Base-by-base conservation (phyloP, 2,329 filamentous ascomycete genomes). In the Nectriaceae sp. region DNA sequence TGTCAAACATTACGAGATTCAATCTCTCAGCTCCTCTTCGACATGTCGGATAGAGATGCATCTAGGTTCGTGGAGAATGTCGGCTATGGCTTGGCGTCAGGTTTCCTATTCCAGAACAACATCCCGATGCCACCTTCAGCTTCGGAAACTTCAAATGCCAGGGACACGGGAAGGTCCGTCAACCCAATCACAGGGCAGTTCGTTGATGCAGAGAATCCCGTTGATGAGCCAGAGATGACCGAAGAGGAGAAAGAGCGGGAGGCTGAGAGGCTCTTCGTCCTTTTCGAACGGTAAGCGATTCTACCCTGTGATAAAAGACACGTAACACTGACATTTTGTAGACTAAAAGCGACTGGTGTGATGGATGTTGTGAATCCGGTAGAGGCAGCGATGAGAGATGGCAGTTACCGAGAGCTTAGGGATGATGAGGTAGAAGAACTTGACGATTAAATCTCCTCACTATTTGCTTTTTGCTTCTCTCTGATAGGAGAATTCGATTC, bases 161-260 rank as follows among this genome's bases (percentile, higher is more conserved):
- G 62, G 56, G 16, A 21, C 37, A 21, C 16, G 8, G 63, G 59
- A 38, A 73, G 69, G 49, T 66, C 76, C 0, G 73, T 95, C 44
- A 97, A 97, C 56, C 90, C 92, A 0, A 83, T 97, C 24, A 97
- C 92, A 1, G 92, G 92, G 1, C 92, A 97, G 67, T 84, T 87
- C 54, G 64, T 90, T 42, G 86, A 90, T 56, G 77, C 75, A 31
- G 88, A 93, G 68, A 78, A 76, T 45, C 70, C 74, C 5, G 74
- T 82, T 5, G 72, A 83, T 4, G 68, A 75, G 11, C 83, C 84
- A 2, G 83, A 88, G 41, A 96, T 97, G 93, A 94, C 88, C 0
- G 76, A 89, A 40, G 91, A 92, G 56, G 93, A 97, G 72, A 97
- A 93, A 68, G 89, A 96, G 68, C 78, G 89, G 49, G 94, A 99